A percentile compares a stretch with the other conserved stretches of the same genome.
Evolutionary conservation across 2,329 filamentous ascomycete species (phyloP).

Genomic region (Pseudogymnoascus sp.): DNA sequence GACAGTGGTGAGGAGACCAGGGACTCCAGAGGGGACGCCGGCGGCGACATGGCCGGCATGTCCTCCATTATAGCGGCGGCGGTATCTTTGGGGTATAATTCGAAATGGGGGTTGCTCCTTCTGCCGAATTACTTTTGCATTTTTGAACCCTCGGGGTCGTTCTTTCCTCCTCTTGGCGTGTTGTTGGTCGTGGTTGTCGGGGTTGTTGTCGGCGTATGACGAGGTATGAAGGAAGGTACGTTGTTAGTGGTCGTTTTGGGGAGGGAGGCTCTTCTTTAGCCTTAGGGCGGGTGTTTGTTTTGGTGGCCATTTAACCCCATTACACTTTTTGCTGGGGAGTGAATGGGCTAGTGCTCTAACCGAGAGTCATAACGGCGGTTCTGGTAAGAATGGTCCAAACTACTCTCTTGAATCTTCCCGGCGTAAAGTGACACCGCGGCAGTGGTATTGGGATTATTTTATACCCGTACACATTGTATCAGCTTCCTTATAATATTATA

Average conservation of each 20-base stretch:
- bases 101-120: not conserved
- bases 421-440: not conserved
- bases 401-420: not conserved
- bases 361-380: constrained; percentile 1
- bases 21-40: not conserved
- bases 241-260: not conserved
- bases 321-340: not conserved
- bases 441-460: not conserved
- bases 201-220: not conserved
- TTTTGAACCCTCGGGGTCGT: not conserved
- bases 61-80: not conserved
- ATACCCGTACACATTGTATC: not conserved
- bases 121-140: not conserved
- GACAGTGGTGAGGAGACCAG: constrained; percentile 29
- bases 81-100: not conserved
- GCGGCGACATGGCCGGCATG: constrained; percentile 5
- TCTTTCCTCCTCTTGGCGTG: not conserved
- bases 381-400: not conserved
- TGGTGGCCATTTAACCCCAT: not conserved
- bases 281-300: constrained; percentile 2
- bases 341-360: not conserved
- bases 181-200: not conserved
- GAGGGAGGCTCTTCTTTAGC: not conserved
- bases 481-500: not conserved
- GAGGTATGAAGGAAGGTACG: constrained; percentile 6